Evolutionary conservation across 306 rosid genomes (phyloP).

Genomic region (Prunus mume): DNA sequence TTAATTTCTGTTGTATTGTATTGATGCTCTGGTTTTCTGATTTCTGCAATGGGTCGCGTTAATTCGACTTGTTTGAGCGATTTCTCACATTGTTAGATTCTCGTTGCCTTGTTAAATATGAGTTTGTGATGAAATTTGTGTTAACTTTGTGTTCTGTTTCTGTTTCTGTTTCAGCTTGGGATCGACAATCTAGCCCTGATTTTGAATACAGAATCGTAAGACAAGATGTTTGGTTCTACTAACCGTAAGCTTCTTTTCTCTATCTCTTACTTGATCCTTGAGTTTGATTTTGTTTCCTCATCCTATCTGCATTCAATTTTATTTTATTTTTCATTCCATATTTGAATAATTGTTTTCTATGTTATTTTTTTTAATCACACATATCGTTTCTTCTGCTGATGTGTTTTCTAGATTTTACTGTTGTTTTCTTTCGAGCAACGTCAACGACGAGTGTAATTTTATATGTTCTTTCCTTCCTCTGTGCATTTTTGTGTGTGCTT

Average conservation of each 20-base stretch:
- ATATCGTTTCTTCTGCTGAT: not conserved
- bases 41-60: not conserved
- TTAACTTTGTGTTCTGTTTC: not conserved
- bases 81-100: not conserved
- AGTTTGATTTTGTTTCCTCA: not conserved
- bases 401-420: not conserved
- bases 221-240: constrained; percentile 70
- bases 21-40: not conserved
- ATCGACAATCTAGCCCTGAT: not conserved
- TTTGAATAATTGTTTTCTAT: not conserved
- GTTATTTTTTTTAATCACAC: not conserved
- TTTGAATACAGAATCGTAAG: constrained; percentile 3
- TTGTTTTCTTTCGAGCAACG: not conserved
- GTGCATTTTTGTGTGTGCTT: not conserved
- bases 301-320: not conserved
- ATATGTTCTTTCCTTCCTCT: not conserved
- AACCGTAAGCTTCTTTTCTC: constrained; percentile 57
- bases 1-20: not conserved
- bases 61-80: not conserved
- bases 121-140: not conserved
- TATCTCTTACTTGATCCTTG: not conserved
- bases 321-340: not conserved
- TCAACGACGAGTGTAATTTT: not conserved
- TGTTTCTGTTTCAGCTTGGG: constrained; percentile 6
- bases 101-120: not conserved